Conservation (phyloP, 2,329 filamentous ascomycete species). For the Huntiella abstrusa region DNA sequence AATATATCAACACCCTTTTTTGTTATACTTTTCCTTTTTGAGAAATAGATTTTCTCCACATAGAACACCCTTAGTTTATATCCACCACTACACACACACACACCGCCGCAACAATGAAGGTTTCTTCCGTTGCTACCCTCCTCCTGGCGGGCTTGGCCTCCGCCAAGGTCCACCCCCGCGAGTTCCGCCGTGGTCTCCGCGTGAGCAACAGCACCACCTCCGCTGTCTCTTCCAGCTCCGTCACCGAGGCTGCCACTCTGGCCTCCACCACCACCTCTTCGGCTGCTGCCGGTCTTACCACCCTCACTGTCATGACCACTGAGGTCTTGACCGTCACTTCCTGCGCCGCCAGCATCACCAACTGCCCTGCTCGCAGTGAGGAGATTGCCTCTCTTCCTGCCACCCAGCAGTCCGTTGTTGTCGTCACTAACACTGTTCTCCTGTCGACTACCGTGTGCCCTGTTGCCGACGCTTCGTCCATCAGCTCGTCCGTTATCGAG, state of each 20-base stretch:
- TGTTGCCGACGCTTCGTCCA: slow-evolving; percentile 20
- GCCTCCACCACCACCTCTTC: slow-evolving; percentile 11
- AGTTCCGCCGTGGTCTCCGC: slow-evolving; percentile 6
- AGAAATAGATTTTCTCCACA: slow-evolving; percentile 1
- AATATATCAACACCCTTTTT: slow-evolving; percentile 1
- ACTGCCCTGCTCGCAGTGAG: slow-evolving; percentile 27
- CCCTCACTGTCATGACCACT: slow-evolving; percentile 32
- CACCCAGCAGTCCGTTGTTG: slow-evolving; percentile 17
- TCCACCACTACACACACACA: background rate
- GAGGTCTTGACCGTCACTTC: slow-evolving; percentile 38
- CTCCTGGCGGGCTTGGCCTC: slow-evolving; percentile 8
- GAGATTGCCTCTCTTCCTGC: slow-evolving; percentile 17
- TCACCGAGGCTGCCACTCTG: background rate
- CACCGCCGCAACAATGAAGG: slow-evolving; percentile 8
- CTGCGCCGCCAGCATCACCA: slow-evolving; percentile 36
- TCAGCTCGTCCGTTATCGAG: slow-evolving; percentile 23
- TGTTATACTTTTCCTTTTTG: background rate
- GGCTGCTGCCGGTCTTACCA: slow-evolving; percentile 17
- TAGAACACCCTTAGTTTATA: background rate
- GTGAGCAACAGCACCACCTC: background rate
- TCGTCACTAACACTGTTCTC: slow-evolving; percentile 23
- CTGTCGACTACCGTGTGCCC: slow-evolving; percentile 28
- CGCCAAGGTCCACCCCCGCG: slow-evolving; percentile 8
- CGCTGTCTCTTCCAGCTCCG: background rate
- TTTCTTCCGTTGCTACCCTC: slow-evolving; percentile 8